Conservation (phyloP, 179 eudicot species). For the Heliamphora pulchella region DNA sequence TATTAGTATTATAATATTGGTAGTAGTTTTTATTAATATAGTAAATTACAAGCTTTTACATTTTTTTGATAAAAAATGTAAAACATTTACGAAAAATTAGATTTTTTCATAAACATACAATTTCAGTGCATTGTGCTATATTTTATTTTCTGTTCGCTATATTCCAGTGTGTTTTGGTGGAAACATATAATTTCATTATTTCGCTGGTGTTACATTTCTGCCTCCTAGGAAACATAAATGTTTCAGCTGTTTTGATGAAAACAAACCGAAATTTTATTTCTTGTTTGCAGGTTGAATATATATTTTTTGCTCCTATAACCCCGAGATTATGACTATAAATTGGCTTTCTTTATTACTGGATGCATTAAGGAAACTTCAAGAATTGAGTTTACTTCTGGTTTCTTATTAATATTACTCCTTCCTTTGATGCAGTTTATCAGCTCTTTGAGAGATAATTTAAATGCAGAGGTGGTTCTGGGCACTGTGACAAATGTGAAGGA, state of each 20-base stretch:
- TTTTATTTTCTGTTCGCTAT: too few relatives aligned
- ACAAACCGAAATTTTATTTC: not conserved
- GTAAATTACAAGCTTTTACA: too few relatives aligned
- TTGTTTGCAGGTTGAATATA: not conserved
- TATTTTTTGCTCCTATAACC: not conserved
- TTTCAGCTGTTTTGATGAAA: not conserved
- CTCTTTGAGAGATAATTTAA: constrained; percentile 95
- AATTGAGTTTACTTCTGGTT: not conserved
- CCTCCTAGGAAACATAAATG: not conserved
- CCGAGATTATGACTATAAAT: not conserved
- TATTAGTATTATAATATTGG: too few relatives aligned
- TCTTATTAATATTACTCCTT: not conserved
- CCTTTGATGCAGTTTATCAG: constrained; percentile 64
- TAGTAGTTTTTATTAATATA: too few relatives aligned
- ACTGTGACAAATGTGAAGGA: constrained; percentile 99
- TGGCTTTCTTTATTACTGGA: not conserved
- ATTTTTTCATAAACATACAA: too few relatives aligned
- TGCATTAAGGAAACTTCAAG: not conserved
- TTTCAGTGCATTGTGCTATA: too few relatives aligned
- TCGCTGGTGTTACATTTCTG: not conserved
- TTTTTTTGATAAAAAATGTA: too few relatives aligned
- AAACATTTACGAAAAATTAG: too few relatives aligned
- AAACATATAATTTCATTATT: not conserved
- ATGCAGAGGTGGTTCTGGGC: constrained; percentile 98
- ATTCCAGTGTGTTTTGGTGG: too few relatives aligned